Conservation (phyloP, 169 alveolate genomes). For the Cryptosporidium canis region DNA sequence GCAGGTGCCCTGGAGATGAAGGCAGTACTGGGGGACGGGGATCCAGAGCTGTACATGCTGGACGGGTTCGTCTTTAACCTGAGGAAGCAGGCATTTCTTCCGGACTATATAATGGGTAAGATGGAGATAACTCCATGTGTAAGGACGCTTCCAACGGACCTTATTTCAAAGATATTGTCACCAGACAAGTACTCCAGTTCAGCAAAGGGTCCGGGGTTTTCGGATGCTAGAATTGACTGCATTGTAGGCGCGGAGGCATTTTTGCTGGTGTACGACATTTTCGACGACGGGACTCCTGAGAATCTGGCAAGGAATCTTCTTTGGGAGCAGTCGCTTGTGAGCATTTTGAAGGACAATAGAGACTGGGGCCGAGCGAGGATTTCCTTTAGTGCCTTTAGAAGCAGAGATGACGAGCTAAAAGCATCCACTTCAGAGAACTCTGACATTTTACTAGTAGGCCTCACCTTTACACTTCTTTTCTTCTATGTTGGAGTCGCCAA, state of each 20-base stretch:
- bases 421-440: constrained; percentile 78
- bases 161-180: constrained; percentile 73
- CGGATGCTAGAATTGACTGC: constrained; percentile 77
- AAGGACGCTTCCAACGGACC: constrained; percentile 75
- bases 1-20: constrained; percentile 77
- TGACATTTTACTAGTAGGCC: constrained; percentile 78
- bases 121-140: constrained; percentile 74
- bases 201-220: constrained; percentile 74
- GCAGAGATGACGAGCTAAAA: constrained; percentile 79
- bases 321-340: constrained; percentile 78
- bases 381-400: constrained; percentile 78
- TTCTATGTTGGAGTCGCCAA: constrained; percentile 77
- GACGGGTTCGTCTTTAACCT: constrained; percentile 79
- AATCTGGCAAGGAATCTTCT: constrained; percentile 75
- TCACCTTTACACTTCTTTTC: constrained; percentile 79
- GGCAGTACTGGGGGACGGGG: constrained; percentile 69
- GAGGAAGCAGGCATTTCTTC: constrained; percentile 78
- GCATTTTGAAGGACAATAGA: constrained; percentile 77
- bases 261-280: constrained; percentile 76
- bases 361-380: constrained; percentile 75
- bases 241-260: constrained; percentile 76
- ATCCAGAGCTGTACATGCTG: constrained; percentile 79
- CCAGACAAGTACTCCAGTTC: constrained; percentile 59
- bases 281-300: constrained; percentile 74
- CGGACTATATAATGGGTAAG: constrained; percentile 79